These are phyloP conservation scores for Penicillium sp. DNA, from an alignment of 2,329 filamentous ascomycete genomes.

Conservation along the genomic window DNA sequence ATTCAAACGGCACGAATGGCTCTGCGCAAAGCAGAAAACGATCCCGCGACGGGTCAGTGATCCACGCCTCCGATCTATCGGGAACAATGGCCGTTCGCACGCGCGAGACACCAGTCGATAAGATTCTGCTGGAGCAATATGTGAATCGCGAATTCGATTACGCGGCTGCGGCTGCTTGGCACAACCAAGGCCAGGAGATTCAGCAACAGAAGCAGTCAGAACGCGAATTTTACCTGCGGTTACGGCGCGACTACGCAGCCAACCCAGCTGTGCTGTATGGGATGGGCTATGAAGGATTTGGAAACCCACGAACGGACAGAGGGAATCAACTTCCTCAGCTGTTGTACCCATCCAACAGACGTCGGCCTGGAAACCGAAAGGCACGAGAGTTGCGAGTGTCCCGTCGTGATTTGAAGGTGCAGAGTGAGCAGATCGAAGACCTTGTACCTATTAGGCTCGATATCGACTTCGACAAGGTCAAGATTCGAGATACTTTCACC, in stretches of 20 bases:
- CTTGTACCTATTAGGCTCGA: conserved; percentile 86
- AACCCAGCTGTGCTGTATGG: conserved; percentile 59
- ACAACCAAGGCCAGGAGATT: conserved; percentile 53
- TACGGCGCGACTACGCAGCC: conserved; percentile 55
- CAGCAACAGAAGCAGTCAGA: conserved; percentile 61
- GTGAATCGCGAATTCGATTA: conserved; percentile 59
- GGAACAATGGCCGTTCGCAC: conserved; percentile 30
- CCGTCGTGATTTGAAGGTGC: conserved; percentile 73
- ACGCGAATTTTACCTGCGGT: conserved; percentile 62
- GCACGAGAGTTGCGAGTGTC: conserved; percentile 67
- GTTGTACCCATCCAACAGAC: conserved; percentile 73
- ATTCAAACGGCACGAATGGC: conserved; percentile 45
- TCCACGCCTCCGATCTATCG: conserved; percentile 38
- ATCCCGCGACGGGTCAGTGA: conserved; percentile 55
- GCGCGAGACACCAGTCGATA: conserved; percentile 43
- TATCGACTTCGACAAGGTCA: conserved; percentile 92
- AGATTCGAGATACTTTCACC: conserved; percentile 93
- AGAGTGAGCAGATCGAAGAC: conserved; percentile 87
- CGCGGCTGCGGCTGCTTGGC: conserved; percentile 49
- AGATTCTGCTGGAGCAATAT: conserved; percentile 58
- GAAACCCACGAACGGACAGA: conserved; percentile 75
- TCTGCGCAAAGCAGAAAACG: conserved; percentile 51
- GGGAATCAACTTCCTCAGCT: conserved; percentile 61
- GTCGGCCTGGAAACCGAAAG: conserved; percentile 69
- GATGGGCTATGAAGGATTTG: conserved; percentile 78